Conservation (phyloP, 2,329 filamentous ascomycete genomes). For the Bisporella sp. region DNA sequence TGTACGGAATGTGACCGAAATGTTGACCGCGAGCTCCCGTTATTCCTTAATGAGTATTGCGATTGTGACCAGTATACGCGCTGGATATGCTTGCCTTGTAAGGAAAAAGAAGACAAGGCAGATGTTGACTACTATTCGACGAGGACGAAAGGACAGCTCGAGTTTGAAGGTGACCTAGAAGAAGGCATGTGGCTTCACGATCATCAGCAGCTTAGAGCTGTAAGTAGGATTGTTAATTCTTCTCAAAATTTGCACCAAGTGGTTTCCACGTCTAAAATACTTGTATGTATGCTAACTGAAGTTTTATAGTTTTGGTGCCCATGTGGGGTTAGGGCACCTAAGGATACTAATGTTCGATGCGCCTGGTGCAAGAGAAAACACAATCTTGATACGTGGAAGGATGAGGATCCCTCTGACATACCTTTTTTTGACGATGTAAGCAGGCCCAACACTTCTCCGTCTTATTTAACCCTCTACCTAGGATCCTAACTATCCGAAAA, state of each 20-base stretch:
- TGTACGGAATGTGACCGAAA: slow-evolving; percentile 9
- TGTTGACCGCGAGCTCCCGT: slow-evolving; percentile 6
- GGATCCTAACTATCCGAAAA: slow-evolving; percentile 11
- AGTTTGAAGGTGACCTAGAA: background rate
- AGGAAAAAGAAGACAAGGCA: slow-evolving; percentile 2
- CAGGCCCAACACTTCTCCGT: background rate
- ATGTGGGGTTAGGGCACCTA: slow-evolving; percentile 9
- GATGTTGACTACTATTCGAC: slow-evolving; percentile 2
- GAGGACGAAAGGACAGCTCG: slow-evolving; percentile 1
- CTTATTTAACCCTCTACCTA: background rate
- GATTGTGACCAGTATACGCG: slow-evolving; percentile 13
- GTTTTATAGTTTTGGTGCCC: slow-evolving; percentile 12
- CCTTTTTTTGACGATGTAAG: slow-evolving; percentile 12
- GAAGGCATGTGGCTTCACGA: slow-evolving; percentile 3
- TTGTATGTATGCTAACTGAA: background rate
- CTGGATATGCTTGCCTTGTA: slow-evolving; percentile 14
- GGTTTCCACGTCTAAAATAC: background rate
- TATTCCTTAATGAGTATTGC: slow-evolving; percentile 8
- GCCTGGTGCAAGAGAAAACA: slow-evolving; percentile 13
- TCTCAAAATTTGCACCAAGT: background rate
- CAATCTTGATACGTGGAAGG: slow-evolving; percentile 5
- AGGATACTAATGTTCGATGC: slow-evolving; percentile 9
- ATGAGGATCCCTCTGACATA: slow-evolving; percentile 1
- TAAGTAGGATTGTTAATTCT: slow-evolving; percentile 1
- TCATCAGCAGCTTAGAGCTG: background rate